Evolutionary conservation across 2,329 filamentous ascomycete species (phyloP), one percentile per base, ranked within the genome.

Genomic region (Berkeleyomyces basicola): DNA sequence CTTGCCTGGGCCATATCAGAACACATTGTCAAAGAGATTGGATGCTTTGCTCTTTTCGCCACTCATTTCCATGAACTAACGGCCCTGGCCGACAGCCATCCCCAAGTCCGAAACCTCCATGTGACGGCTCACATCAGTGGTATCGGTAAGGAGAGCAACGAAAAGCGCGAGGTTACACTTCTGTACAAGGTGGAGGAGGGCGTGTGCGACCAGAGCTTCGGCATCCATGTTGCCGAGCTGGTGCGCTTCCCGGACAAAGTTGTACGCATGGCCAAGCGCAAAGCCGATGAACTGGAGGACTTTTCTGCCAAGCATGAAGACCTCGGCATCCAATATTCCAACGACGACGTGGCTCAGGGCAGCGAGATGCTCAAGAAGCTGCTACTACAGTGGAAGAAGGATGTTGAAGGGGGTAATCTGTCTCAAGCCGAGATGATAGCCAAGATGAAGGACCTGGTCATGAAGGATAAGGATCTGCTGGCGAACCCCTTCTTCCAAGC

Each of bases 1-100:
- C 82, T 99, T n/a, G 93, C 95, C 0, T 99, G 93, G 93, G 93
- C 93, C 59, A 99, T 99, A 66, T 95, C 90, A 0, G 93, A 99
- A 74, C 90, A 99, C 74, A 97, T 99, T 66, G 82, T 99, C 70
- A 90, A 87, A 65, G 90, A 97, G 71, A 97, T 99, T 65, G 87
- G 90, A 62, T 95, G 91, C 68, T 96, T 90, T 70, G 88, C 90
- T 63, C 85, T 96, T 73, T 99, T 99, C 71, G 93, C 95, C 4
- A 99, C 93, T 1, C 93, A 99, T 72, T 99, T 99, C 77, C 95
- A 99, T 76, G 93, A 99, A 73, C 79, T 99, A 59, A 99, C 93
- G 0, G 91, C 92, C 0, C 78, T 99, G 33, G 88, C 86, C 2
- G 89, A 96, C 63, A 86, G 87, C 61, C 88, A 95, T 71, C 83